These are phyloP conservation scores for Zymoseptoria passerinii DNA, from an alignment of 2,329 filamentous ascomycete species.

Conservation along the genomic window DNA sequence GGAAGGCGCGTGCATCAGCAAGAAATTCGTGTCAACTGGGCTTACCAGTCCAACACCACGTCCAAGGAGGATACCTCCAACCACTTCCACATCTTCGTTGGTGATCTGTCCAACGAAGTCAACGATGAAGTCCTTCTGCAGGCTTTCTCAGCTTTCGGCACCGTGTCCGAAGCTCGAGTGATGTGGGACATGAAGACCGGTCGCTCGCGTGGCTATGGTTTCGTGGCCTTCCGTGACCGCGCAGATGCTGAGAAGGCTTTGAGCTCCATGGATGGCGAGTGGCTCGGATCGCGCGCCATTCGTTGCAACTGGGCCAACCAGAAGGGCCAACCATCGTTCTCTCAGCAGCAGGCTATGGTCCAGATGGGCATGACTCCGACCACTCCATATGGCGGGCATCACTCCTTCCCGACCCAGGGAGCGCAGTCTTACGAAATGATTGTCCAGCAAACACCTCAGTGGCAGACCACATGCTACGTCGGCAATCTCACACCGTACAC, in stretches of 20 bases:
- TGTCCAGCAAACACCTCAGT: constrained; percentile 84
- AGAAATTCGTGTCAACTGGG: constrained; percentile 99
- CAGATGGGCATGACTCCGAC: constrained; percentile 98
- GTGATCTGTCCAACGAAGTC: constrained; percentile 95
- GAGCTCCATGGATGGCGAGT: constrained; percentile 97
- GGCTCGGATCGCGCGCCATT: constrained; percentile 95
- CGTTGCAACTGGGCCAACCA: constrained; percentile 99
- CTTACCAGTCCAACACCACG: constrained; percentile 88
- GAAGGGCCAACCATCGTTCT: constrained; percentile 98
- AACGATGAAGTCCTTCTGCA: constrained; percentile 92
- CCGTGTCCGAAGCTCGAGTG: constrained; percentile 91
- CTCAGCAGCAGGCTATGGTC: constrained; percentile 93
- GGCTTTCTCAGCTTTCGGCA: constrained; percentile 92
- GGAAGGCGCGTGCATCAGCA: constrained; percentile 89
- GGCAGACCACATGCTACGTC: constrained; percentile 98
- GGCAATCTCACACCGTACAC: constrained; percentile 97
- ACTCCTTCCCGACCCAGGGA: constrained; percentile 85
- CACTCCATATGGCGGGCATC: constrained; percentile 83
- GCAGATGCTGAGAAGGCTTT: constrained; percentile 90
- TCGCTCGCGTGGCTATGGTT: constrained; percentile 91
- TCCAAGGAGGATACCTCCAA: constrained; percentile 97
- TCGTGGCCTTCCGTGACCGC: constrained; percentile 93
- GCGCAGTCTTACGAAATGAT: constrained; percentile 98
- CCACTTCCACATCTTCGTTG: constrained; percentile 98
- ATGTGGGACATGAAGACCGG: constrained; percentile 99